Percentiles rank a stretch among this genome's conserved stretches.
Evolutionary conservation across 306 rosid species (phyloP).

Genomic region (Boehmeria nivea): DNA sequence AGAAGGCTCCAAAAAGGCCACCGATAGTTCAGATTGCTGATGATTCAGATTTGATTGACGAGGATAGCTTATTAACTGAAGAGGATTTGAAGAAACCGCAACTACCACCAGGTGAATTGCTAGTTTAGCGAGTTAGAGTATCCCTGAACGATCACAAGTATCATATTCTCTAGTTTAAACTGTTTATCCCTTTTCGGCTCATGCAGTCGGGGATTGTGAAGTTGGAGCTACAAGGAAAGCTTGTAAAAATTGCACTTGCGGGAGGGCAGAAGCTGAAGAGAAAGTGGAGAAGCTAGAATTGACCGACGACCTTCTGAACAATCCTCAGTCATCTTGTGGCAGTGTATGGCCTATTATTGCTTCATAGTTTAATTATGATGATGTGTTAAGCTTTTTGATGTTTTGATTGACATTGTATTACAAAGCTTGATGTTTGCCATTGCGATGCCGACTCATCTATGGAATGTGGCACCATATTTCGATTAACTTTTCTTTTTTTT

Average conservation of each 20-base stretch:
- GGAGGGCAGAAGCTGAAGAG: conserved; percentile 90
- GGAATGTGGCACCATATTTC: no score
- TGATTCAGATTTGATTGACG: conserved; percentile 86
- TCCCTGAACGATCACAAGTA: no score
- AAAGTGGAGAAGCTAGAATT: conserved; percentile 66
- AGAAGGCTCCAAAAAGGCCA: conserved; percentile 43
- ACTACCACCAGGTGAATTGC: conserved; percentile 37
- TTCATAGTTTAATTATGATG: conserved; percentile 15
- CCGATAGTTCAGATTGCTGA: conserved; percentile 59
- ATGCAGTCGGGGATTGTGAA: conserved; percentile 73
- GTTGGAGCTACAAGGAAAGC: conserved; percentile 85
- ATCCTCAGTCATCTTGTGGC: conserved; percentile 95
- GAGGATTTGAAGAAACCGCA: conserved; percentile 83
- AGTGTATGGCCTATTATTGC: no score
- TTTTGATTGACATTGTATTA: no score
- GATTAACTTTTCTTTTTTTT: neutral
- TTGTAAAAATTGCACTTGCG: conserved; percentile 88
- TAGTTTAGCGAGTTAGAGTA: no score
- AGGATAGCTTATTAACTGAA: conserved; percentile 80
- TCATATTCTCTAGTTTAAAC: no score
- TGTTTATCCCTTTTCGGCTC: conserved; percentile 8
- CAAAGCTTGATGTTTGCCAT: no score
- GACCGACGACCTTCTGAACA: conserved; percentile 60
- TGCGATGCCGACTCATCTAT: no score
- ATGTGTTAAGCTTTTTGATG: no score